Evolutionary conservation across 148 eudicot species (phyloP).

Genomic region (Polygonum aviculare): DNA sequence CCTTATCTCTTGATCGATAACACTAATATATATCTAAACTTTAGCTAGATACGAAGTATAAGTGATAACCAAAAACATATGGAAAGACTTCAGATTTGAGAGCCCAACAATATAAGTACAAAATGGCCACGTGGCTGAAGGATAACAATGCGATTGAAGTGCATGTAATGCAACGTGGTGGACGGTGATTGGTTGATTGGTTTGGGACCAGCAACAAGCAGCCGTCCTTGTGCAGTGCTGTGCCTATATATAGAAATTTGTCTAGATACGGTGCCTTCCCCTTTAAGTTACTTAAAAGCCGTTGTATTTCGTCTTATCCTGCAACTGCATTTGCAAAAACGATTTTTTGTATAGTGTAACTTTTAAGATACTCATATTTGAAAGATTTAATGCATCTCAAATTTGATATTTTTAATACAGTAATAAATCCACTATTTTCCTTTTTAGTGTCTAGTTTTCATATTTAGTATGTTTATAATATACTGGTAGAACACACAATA

Average conservation of each 20-base stretch:
- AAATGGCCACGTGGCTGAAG: not conserved
- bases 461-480: too few relatives aligned
- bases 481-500: too few relatives aligned
- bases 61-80: not conserved
- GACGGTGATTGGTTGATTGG: not conserved
- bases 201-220: not conserved
- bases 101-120: not conserved
- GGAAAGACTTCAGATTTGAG: not conserved
- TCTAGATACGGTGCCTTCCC: not conserved
- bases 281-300: not conserved
- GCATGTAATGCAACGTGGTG: not conserved
- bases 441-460: too few relatives aligned
- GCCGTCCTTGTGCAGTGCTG: not conserved
- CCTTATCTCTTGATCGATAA: not conserved
- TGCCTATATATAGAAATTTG: constrained; percentile 2
- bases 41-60: not conserved
- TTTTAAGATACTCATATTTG: too few relatives aligned
- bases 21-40: not conserved
- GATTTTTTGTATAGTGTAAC: too few relatives aligned
- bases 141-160: not conserved
- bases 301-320: not conserved
- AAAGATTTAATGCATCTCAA: too few relatives aligned
- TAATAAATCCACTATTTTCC: too few relatives aligned
- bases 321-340: not conserved
- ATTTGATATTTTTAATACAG: too few relatives aligned